Evolutionary conservation across 257 asterid species (phyloP).

Genomic region (Datura wrightii): DNA sequence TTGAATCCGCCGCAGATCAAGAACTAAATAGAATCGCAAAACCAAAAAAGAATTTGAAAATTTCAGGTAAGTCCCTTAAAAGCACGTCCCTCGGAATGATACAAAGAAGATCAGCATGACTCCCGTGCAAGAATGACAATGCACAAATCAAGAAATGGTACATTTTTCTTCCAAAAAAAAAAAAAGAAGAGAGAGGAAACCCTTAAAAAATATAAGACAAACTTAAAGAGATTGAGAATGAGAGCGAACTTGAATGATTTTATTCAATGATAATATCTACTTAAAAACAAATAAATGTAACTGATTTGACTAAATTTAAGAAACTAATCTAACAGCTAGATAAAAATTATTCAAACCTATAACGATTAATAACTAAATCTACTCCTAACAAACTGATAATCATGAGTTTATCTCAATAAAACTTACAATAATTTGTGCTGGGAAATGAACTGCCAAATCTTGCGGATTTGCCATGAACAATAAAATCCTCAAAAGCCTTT

Average conservation of each 20-base stretch:
- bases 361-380: too few relatives aligned
- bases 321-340: too few relatives aligned
- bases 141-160: not conserved
- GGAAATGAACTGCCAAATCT: conserved; percentile 34
- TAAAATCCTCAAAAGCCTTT: conserved; percentile 32
- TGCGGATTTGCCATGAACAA: conserved; percentile 45
- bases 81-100: not conserved
- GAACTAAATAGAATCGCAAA: too few relatives aligned
- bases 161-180: too few relatives aligned
- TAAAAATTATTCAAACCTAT: too few relatives aligned
- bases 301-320: too few relatives aligned
- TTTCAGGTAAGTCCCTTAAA: not conserved
- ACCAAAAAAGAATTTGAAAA: not conserved
- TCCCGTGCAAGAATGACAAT: not conserved
- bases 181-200: not conserved
- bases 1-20: not conserved
- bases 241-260: too few relatives aligned
- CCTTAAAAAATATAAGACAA: not conserved
- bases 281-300: too few relatives aligned
- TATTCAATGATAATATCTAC: too few relatives aligned
- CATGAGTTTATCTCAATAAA: too few relatives aligned
- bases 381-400: too few relatives aligned
- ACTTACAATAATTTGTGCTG: conserved; percentile 48
- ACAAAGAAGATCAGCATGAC: not conserved
- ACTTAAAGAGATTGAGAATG: too few relatives aligned